Percentiles rank a stretch among this genome's conserved stretches.
Conservation (phyloP, 2,329 filamentous ascomycete genomes). For the Samsoniella hepiali region DNA sequence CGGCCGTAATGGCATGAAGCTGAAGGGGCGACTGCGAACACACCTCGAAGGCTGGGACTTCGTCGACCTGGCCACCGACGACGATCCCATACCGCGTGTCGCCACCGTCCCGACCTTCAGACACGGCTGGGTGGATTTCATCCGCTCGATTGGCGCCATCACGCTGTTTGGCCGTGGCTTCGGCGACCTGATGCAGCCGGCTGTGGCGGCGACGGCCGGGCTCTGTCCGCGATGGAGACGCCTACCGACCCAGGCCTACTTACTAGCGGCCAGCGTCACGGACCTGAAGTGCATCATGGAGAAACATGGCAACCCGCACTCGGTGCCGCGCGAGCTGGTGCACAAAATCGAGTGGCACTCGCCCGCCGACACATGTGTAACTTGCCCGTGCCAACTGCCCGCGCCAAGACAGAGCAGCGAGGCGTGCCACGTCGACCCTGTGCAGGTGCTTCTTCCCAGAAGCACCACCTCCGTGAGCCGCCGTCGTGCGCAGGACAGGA, state of each 20-base stretch:
- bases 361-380: background rate
- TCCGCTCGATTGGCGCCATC: slow-evolving; percentile 22
- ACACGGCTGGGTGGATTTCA: slow-evolving; percentile 27
- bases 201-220: background rate
- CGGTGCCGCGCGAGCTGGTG: background rate
- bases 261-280: background rate
- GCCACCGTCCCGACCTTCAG: slow-evolving; percentile 19
- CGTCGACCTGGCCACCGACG: slow-evolving; percentile 23
- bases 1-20: slow-evolving; percentile 16
- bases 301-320: background rate
- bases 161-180: slow-evolving; percentile 25
- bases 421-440: background rate
- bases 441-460: background rate
- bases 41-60: slow-evolving; percentile 32
- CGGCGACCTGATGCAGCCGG: slow-evolving; percentile 23
- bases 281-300: background rate
- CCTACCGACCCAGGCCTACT: background rate
- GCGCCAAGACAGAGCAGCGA: background rate
- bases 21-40: slow-evolving; percentile 17
- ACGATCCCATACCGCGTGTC: slow-evolving; percentile 23
- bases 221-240: background rate
- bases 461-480: background rate
- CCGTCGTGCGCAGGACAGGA: background rate
- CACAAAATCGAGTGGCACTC: background rate
- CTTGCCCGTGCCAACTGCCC: background rate